Evolutionary conservation across 371 early-diverging fungal species (phyloP), one percentile per base, ranked within the genome.

Genomic region (Apophysomyces variabilis): DNA sequence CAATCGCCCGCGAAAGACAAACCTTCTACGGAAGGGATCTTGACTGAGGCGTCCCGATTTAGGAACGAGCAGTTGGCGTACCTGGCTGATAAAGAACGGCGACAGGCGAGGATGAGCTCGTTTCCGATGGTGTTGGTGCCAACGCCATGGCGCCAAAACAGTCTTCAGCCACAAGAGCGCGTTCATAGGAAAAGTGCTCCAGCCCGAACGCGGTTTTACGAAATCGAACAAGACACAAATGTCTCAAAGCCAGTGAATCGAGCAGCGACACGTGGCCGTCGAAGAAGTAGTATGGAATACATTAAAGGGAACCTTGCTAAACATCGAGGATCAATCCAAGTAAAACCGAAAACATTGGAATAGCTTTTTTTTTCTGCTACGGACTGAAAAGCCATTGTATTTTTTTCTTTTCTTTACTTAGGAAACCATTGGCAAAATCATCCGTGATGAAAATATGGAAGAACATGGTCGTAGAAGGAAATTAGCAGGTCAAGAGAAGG

Each of bases 381-480:
- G 32, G 32, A n/a, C 54, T 18, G 21, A n/a, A 50, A 50, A 50
- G 54, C 9, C 16, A 50, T 11, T 41, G 1, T 41, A 41, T 50
- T 16, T 50, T 32, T 50, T 7, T 6, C 54, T 16, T 47, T 4
- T n/a, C 9, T 50, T 21, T 41, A 41, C 41, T 21, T 6, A 50
- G 54, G 54, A 50, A 50, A 50, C n/a, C 0, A 18, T 50, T 21
- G 54, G 54, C 21, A 50, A 50, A 26, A 50, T 50, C 21, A n/a
- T 50, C 18, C 54, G 21, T 50, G 7, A 50, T 50, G 54, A 50
- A 50, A 26, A 50, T 21, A 50, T 50, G 54, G 21, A 21, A 21
- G 54, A 50, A 50, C 54, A 50, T 18, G 54, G 54, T 11, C 54
- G 54, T 7, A 50, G 54, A 50, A 50, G 21, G 21, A 50, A 50